These are phyloP conservation scores for Capronia americana DNA, from an alignment of 2,329 filamentous ascomycete genomes.

Conservation along the genomic window DNA sequence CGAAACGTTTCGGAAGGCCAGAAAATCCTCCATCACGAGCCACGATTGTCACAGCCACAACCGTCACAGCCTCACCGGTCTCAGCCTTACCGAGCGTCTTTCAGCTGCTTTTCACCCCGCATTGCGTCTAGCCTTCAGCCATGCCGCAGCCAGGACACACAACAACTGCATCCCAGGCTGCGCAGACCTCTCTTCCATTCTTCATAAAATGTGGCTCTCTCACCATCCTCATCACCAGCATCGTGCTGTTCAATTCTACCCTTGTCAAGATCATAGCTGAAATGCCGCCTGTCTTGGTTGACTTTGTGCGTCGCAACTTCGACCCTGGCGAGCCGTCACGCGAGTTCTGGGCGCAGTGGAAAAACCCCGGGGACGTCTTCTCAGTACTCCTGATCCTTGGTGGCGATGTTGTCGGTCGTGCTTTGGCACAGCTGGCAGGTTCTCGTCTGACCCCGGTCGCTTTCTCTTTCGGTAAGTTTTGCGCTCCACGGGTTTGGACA, in stretches of 20 bases:
- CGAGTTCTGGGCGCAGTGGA: conserved; percentile 24
- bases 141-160: conserved; percentile 9
- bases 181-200: neutral
- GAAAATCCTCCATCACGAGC: neutral
- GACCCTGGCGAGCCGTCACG: conserved; percentile 18
- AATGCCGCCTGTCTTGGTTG: conserved; percentile 20
- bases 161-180: conserved; percentile 1
- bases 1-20: neutral
- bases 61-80: neutral
- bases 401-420: conserved; percentile 46
- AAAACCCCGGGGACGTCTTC: conserved; percentile 31
- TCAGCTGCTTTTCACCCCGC: neutral
- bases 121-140: neutral
- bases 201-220: conserved; percentile 3
- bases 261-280: neutral
- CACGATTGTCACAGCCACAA: neutral
- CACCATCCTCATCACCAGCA: neutral
- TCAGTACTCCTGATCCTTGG: conserved; percentile 48
- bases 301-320: conserved; percentile 17
- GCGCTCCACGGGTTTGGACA: neutral
- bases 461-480: conserved; percentile 45
- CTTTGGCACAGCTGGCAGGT: conserved; percentile 44
- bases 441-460: conserved; percentile 42
- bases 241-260: conserved; percentile 4
- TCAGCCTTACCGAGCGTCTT: conserved; percentile 1